These are phyloP conservation scores for Yamadazyma mexicana DNA, from an alignment of 1,139 yeast species.

Conservation along the genomic window DNA sequence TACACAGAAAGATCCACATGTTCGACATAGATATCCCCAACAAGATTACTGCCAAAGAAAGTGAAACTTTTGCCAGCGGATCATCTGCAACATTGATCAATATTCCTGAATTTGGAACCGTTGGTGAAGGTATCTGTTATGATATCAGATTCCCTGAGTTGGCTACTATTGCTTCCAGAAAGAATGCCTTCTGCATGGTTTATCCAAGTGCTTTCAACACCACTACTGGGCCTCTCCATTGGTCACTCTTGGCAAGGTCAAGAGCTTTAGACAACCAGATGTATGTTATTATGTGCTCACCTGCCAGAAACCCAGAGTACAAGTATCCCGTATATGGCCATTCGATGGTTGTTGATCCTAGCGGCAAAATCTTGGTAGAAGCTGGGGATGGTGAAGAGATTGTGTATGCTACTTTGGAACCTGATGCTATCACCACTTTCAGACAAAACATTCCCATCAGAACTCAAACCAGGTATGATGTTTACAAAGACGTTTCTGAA, in stretches of 20 bases:
- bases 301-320: constrained; percentile 70
- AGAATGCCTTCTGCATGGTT: constrained; percentile 61
- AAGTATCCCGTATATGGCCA: constrained; percentile 71
- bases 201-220: constrained; percentile 89
- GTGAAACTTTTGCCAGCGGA: constrained; percentile 78
- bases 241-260: constrained; percentile 73
- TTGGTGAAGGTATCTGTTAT: constrained; percentile 77
- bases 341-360: constrained; percentile 76
- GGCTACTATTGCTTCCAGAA: constrained; percentile 55
- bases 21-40: constrained; percentile 78
- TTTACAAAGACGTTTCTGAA: constrained; percentile 22
- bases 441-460: constrained; percentile 25
- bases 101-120: constrained; percentile 41
- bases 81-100: constrained; percentile 47
- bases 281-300: constrained; percentile 61
- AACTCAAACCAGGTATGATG: constrained; percentile 25
- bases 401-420: constrained; percentile 24
- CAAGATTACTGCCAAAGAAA: constrained; percentile 68
- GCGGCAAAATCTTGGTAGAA: constrained; percentile 74
- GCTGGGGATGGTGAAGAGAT: constrained; percentile 29
- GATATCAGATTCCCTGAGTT: constrained; percentile 84
- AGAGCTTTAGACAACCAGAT: constrained; percentile 84
- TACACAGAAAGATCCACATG: constrained; percentile 79
- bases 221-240: constrained; percentile 84
- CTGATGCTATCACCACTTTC: constrained; percentile 19